A percentile compares a stretch with the other conserved stretches of the same genome.
phyloP scores from a whole-genome alignment of 2,329 filamentous ascomycete species.

The Alternaria brassicae region DNA sequence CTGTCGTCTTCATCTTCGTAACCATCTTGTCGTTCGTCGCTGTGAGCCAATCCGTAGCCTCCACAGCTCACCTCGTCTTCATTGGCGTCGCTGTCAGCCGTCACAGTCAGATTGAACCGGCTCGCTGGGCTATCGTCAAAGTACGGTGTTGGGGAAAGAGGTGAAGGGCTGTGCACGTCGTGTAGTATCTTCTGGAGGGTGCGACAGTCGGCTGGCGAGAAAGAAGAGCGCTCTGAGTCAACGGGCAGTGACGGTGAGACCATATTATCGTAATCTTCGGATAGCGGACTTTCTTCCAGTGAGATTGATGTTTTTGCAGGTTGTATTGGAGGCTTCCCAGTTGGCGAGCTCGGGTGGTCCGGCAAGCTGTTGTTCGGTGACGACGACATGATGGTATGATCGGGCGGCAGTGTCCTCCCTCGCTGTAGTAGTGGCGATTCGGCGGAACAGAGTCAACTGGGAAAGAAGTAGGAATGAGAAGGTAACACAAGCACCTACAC shows the following conservation, averaged over 20 bases:
- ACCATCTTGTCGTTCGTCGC: constrained; percentile 17
- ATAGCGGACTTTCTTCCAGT: not conserved
- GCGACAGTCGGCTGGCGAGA: constrained; percentile 22
- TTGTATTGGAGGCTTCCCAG: not conserved
- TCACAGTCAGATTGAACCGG: not conserved
- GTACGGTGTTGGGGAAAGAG: not conserved
- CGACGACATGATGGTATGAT: not conserved
- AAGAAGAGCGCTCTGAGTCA: not conserved
- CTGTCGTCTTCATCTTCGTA: constrained; percentile 29
- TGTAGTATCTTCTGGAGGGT: constrained; percentile 19
- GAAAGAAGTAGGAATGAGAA: too few relatives aligned
- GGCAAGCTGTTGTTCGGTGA: not conserved
- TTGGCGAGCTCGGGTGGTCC: not conserved
- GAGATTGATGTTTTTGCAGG: not conserved
- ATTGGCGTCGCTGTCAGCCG: not conserved
- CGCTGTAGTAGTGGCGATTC: not conserved
- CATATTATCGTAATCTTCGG: not conserved
- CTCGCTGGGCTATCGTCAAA: not conserved
- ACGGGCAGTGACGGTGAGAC: not conserved
- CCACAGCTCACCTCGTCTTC: not conserved
- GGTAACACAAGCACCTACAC: not conserved
- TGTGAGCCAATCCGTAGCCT: not conserved
- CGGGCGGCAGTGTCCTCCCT: not conserved
- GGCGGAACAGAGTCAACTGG: not conserved
- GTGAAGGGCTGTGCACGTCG: constrained; percentile 7